Base-by-base conservation (phyloP, 257 asterid genomes). In the Salvia miltiorrhiza region DNA sequence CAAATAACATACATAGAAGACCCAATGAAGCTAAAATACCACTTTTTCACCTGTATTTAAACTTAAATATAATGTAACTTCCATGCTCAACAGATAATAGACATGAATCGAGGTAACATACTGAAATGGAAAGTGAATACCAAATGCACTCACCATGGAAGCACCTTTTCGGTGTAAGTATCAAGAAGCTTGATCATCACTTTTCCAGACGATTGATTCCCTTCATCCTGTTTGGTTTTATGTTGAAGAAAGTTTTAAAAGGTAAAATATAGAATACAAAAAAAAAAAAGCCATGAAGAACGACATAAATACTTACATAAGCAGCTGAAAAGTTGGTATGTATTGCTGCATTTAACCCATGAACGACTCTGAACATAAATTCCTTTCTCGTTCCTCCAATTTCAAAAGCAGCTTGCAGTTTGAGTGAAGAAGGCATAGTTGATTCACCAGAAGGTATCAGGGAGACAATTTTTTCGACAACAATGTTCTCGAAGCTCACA, bases 381-480 rank as follows among this genome's bases (percentile, higher is more conserved):
- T 71, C 82, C 83, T 74, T 81, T 78, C 92, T 73, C 8, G 88
- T 82, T 75, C 77, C 76, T 66, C 96, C 97, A 65, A 89, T 81
- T 49, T 86, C 92, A 77, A 78, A 77, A 79, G 87, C 82, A 65
- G 95, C 95, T 76, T 85, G 85, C 75, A 94, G 69, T 78, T 82
- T 90, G 83, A 87, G 82, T 7, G 92, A 68, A 44, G 53, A 76
- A 54, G 90, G 87, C 87, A 84, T 64, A 65, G 71, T 59, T 52
- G 76, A 78, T 75, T 85, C 84, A 80, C 79, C 80, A 68, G 88
- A 86, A 77, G 87, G 76, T 66, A 89, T 57, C 77, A 86, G 73
- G 59, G 83, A 85, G 71, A 81, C 83, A 56, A 85, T 74, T 77
- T 79, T 88, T 65, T 79, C 88, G 57, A 88, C 86, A 67, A 91